phyloP scores from a whole-genome alignment of 768 basidiomycete genomes.

The Boletus fagicola region DNA sequence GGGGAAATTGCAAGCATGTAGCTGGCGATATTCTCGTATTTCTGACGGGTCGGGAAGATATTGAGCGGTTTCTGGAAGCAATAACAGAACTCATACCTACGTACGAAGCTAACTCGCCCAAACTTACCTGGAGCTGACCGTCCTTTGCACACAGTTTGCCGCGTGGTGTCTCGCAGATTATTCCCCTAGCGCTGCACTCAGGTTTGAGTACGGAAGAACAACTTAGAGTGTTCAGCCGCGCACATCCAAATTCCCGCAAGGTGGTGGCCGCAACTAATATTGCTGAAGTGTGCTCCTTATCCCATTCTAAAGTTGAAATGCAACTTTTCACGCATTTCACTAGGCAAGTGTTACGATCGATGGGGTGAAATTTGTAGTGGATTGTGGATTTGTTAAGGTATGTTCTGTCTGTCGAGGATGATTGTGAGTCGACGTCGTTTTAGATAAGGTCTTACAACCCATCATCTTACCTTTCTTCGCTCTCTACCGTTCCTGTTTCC shows the following conservation, averaged over 20 bases:
- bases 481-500: conserved; percentile 81
- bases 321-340: background rate
- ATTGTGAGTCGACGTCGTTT: background rate
- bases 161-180: conserved; percentile 52
- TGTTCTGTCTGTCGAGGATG: conserved; percentile 8
- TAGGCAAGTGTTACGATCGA: conserved; percentile 97
- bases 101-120: conserved; percentile 37
- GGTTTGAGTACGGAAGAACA: conserved; percentile 89
- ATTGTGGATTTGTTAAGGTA: conserved; percentile 95
- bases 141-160: conserved; percentile 41
- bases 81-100: conserved; percentile 74
- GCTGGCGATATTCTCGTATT: conserved; percentile 92
- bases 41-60: conserved; percentile 94
- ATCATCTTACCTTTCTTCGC: conserved; percentile 76
- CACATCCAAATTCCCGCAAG: conserved; percentile 77
- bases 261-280: conserved; percentile 94
- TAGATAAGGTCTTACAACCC: conserved; percentile 93
- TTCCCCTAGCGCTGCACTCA: conserved; percentile 80
- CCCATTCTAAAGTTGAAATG: background rate
- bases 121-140: background rate
- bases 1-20: conserved; percentile 51
- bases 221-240: conserved; percentile 74
- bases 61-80: conserved; percentile 82
- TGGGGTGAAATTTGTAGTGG: conserved; percentile 90
- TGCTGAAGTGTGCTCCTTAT: conserved; percentile 64